A percentile compares a stretch with the other conserved stretches of the same genome.
These are phyloP conservation scores for Diaporthe humulicola DNA, from an alignment of 2,329 filamentous ascomycete genomes.

Conservation along the genomic window DNA sequence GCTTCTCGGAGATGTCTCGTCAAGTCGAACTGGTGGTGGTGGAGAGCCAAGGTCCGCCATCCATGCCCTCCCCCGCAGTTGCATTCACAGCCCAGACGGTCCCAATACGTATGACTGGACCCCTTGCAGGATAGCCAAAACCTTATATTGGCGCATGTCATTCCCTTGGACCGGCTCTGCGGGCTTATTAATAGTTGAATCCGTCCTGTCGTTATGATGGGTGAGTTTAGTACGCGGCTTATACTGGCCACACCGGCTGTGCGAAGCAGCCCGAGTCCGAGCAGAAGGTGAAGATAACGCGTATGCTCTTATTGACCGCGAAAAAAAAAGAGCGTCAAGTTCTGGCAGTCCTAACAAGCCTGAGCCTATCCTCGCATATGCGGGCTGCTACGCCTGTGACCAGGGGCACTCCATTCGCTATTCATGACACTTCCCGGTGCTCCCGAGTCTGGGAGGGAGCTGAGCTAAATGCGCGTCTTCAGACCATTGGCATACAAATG, in stretches of 20 bases:
- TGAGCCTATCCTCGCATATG: not conserved
- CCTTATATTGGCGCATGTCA: not conserved
- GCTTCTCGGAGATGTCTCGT: conserved; percentile 29
- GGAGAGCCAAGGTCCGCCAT: conserved; percentile 16
- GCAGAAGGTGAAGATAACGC: not conserved
- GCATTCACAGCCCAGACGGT: not conserved
- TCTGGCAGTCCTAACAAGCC: not conserved
- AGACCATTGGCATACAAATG: not conserved
- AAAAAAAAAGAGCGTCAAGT: not conserved
- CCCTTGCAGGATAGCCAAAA: conserved; percentile 27
- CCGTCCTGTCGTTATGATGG: not conserved
- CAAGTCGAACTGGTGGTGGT: conserved; percentile 16
- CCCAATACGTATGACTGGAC: not conserved
- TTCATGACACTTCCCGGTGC: not conserved
- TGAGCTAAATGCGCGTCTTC: not conserved
- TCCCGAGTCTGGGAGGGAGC: not conserved
- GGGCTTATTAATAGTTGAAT: not conserved
- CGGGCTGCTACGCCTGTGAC: not conserved
- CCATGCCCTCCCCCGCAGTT: conserved; percentile 31
- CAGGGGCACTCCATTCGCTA: not conserved
- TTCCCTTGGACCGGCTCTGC: not conserved
- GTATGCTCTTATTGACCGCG: not conserved
- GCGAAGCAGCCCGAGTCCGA: not conserved
- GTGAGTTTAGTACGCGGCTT: not conserved
- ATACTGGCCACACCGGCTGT: not conserved